A percentile compares a stretch with the other conserved stretches of the same genome.
phyloP scores from a whole-genome alignment of 202 grass and related monocot species.

The Saccharum hybrid region DNA sequence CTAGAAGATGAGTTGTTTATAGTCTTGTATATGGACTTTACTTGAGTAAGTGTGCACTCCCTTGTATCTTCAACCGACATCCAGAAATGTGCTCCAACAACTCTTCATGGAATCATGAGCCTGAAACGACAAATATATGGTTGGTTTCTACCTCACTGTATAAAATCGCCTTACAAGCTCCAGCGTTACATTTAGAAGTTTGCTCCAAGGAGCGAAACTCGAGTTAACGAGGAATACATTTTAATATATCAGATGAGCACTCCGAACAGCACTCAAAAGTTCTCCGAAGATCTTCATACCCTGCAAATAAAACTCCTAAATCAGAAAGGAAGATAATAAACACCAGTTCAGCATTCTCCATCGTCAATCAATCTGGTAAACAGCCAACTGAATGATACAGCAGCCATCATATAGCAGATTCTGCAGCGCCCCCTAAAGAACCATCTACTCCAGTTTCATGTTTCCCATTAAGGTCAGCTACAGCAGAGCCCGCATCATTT shows the following conservation, averaged over 20 bases:
- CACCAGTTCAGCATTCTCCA: slow-evolving; percentile 52
- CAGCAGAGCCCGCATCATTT: slow-evolving; percentile 31
- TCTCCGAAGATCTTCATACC: slow-evolving; percentile 62
- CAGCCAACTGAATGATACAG: slow-evolving; percentile 42
- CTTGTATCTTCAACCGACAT: slow-evolving; percentile 54
- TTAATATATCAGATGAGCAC: slow-evolving; percentile 48
- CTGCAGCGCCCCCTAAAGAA: slow-evolving; percentile 25
- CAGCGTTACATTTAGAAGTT: slow-evolving; percentile 54
- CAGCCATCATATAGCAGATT: slow-evolving; percentile 46
- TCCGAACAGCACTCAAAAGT: slow-evolving; percentile 40
- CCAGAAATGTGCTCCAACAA: slow-evolving; percentile 61
- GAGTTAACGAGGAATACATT: slow-evolving; percentile 53
- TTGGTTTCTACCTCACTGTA: slow-evolving; percentile 56
- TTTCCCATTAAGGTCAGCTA: slow-evolving; percentile 37
- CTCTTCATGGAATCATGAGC: slow-evolving; percentile 47
- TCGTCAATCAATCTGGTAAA: slow-evolving; percentile 42
- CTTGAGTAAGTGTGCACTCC: slow-evolving; percentile 51
- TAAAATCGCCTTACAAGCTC: slow-evolving; percentile 55
- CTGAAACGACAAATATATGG: slow-evolving; percentile 78
- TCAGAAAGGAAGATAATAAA: slow-evolving; percentile 66
- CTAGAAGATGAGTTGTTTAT: slow-evolving; percentile 46
- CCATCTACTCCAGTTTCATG: slow-evolving; percentile 41
- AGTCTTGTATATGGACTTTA: slow-evolving; percentile 59
- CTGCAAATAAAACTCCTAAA: slow-evolving; percentile 89
- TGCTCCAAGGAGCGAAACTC: slow-evolving; percentile 43